Evolutionary conservation across 805 yeast species (phyloP).

Genomic region (Spathaspora girioi): DNA sequence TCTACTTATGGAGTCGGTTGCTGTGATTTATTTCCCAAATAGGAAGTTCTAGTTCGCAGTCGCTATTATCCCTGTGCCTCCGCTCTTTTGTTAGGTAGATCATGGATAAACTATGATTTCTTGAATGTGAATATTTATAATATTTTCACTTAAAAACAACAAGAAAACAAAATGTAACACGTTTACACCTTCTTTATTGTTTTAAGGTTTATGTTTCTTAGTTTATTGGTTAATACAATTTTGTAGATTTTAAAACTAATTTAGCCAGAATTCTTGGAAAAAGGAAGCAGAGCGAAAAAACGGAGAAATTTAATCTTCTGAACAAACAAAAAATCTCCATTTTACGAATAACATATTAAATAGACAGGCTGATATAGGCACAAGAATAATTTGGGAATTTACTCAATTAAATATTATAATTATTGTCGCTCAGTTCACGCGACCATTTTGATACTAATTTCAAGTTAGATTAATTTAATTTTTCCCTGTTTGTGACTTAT

Average conservation of each 20-base stretch:
- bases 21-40: not conserved
- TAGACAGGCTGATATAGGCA: not conserved
- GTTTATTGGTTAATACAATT: too few relatives aligned
- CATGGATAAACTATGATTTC: too few relatives aligned
- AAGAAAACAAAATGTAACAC: too few relatives aligned
- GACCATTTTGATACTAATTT: constrained; percentile 5
- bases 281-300: not conserved
- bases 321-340: not conserved
- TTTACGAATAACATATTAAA: not conserved
- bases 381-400: not conserved
- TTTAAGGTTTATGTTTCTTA: too few relatives aligned
- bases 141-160: too few relatives aligned
- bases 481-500: not conserved
- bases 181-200: too few relatives aligned
- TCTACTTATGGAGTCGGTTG: not conserved
- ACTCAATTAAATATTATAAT: not conserved
- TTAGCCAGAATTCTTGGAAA: not conserved
- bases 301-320: not conserved
- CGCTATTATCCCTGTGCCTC: too few relatives aligned
- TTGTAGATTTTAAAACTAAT: not conserved
- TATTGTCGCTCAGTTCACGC: constrained; percentile 3
- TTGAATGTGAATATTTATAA: not conserved
- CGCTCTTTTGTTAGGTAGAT: too few relatives aligned
- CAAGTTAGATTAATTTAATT: not conserved
- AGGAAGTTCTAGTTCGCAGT: constrained; percentile 1